Conservation (phyloP, 345 rosid species). For the Populus deltoides region DNA sequence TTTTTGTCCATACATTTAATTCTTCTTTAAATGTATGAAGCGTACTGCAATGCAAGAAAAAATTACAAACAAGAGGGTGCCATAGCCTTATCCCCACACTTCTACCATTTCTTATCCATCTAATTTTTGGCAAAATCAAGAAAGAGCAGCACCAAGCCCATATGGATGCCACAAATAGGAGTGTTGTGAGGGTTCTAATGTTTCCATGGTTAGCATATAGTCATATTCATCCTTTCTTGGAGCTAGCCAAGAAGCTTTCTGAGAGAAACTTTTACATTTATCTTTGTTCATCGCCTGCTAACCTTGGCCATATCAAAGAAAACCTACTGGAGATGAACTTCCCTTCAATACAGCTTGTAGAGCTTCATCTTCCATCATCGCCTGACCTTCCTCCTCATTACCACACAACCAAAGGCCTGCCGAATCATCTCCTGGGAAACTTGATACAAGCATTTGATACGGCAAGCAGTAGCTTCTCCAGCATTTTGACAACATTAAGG, state of each 20-base stretch:
- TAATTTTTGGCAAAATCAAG: too few species aligned
- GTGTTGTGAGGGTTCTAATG: conserved; percentile 20
- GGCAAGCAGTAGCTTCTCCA: conserved; percentile 12
- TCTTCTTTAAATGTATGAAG: too few species aligned
- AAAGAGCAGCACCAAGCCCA: too few species aligned
- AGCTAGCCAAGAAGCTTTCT: conserved; percentile 32
- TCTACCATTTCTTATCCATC: too few species aligned
- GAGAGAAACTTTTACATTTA: conserved; percentile 19
- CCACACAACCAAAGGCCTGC: conserved; percentile 36
- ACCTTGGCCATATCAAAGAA: conserved; percentile 17
- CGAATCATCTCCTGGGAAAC: conserved; percentile 33
- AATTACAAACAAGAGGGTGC: too few species aligned
- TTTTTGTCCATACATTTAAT: too few species aligned
- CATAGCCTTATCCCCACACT: too few species aligned
- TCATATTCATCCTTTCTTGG: conserved; percentile 36
- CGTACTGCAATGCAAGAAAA: too few species aligned
- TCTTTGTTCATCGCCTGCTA: conserved; percentile 35
- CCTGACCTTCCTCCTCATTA: conserved; percentile 23
- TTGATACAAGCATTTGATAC: conserved; percentile 28
- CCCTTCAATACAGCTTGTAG: conserved; percentile 19
- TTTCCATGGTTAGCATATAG: conserved; percentile 43
- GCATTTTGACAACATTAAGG: conserved; percentile 15
- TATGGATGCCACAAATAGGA: too few species aligned
- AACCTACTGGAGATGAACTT: background rate
- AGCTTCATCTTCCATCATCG: conserved; percentile 33